Evolutionary conservation across 2,329 filamentous ascomycete species (phyloP).

Genomic region (Colletotrichum musicola): DNA sequence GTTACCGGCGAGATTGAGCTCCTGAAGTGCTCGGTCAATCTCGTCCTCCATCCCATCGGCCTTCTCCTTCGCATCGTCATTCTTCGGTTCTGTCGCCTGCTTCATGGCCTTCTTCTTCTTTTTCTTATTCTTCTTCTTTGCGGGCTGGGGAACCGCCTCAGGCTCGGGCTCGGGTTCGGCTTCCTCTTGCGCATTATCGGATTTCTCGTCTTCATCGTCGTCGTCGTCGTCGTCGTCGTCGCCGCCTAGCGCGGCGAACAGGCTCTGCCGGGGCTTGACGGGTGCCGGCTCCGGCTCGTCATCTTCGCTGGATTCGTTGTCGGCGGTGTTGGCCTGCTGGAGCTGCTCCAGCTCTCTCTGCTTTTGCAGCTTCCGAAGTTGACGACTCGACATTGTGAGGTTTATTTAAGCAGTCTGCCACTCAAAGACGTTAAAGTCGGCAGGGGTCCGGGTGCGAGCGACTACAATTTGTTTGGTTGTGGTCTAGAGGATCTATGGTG

Average conservation of each 20-base stretch:
- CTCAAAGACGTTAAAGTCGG: not conserved
- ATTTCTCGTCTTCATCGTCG: slow-evolving; percentile 50
- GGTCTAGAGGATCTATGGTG: too few relatives aligned
- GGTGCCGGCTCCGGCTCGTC: slow-evolving; percentile 50
- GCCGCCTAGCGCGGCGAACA: slow-evolving; percentile 66
- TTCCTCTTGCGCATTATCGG: slow-evolving; percentile 46
- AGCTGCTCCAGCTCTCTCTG: slow-evolving; percentile 58
- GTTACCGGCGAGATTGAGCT: slow-evolving; percentile 56
- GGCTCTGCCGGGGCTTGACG: slow-evolving; percentile 56
- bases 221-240: slow-evolving; percentile 54
- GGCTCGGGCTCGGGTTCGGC: slow-evolving; percentile 38
- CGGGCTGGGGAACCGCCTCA: slow-evolving; percentile 36
- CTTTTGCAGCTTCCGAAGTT: slow-evolving; percentile 65
- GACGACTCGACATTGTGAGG: slow-evolving; percentile 62
- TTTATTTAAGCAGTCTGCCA: not conserved
- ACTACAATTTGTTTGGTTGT: not conserved
- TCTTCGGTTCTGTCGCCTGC: slow-evolving; percentile 44
- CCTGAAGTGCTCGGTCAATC: slow-evolving; percentile 66
- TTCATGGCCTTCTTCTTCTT: slow-evolving; percentile 53
- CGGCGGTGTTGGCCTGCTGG: slow-evolving; percentile 44
- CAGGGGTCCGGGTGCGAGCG: not conserved
- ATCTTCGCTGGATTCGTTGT: slow-evolving; percentile 47
- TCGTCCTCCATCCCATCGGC: slow-evolving; percentile 58
- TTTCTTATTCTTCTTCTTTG: slow-evolving; percentile 54
- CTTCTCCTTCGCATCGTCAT: slow-evolving; percentile 32